Evolutionary conservation across 225 moss, liverwort and hornwort species (phyloP).

Genomic region (Marchantia polymorpha): DNA sequence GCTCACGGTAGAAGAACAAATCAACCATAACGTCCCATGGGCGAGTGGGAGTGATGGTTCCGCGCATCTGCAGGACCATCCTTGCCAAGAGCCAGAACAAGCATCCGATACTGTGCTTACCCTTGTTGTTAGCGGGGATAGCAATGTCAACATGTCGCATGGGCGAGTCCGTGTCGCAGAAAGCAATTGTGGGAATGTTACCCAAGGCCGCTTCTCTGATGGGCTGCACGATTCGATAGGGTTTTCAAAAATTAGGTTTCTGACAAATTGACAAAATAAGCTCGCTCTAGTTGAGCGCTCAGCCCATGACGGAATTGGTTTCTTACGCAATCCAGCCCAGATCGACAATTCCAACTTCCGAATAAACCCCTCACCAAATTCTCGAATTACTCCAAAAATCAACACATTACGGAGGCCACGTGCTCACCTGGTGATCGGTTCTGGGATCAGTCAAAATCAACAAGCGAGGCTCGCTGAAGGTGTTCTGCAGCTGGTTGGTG

Average conservation of each 20-base stretch:
- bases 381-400: not conserved
- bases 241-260: not conserved
- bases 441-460: conserved; percentile 69
- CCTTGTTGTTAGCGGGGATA: conserved; percentile 87
- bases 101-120: conserved; percentile 81
- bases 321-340: not conserved
- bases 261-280: not conserved
- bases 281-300: not conserved
- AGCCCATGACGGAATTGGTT: not conserved
- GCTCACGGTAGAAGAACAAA: conserved; percentile 80
- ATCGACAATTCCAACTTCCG: not conserved
- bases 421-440: conserved; percentile 69
- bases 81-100: conserved; percentile 76
- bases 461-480: conserved; percentile 67
- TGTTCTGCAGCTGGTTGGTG: conserved; percentile 72
- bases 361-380: too few relatives aligned
- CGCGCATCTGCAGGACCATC: conserved; percentile 85
- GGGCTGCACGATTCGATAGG: conserved; percentile 32
- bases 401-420: not conserved
- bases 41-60: conserved; percentile 63
- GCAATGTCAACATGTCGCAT: conserved; percentile 83
- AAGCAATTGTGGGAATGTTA: conserved; percentile 83
- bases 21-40: conserved; percentile 88
- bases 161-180: conserved; percentile 87
- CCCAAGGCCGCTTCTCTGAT: conserved; percentile 71